Evolutionary conservation across 2,329 filamentous ascomycete species (phyloP), one percentile per base, ranked within the genome.

Genomic region (Bipolaris oryzae): DNA sequence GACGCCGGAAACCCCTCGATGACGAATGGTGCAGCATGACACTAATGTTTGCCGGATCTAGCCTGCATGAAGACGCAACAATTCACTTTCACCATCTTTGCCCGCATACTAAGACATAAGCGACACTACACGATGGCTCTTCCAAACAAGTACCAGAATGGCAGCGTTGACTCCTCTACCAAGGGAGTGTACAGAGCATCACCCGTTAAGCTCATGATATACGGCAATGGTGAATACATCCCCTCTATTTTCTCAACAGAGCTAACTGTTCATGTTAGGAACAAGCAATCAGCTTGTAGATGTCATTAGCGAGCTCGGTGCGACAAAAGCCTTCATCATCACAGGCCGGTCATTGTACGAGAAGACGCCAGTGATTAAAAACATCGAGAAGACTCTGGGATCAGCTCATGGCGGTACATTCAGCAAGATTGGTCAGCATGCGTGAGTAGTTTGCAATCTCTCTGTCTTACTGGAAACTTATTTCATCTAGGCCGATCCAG

Each of bases 271-370:
- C 18, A 11, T 1, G 7, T 2, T 13, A 76, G 73, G 73, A 16
- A 75, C 72, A 5, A 75, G 71, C 44, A 69, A 64, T 7, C 71
- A 74, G 52, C 57, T 76, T 5, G 51, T 64, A 44, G 68, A 71
- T 51, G 69, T 75, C 4, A 66, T 76, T 15, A 38, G 55, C 28
- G 72, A 76, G 55, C 64, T 76, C 7, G 72, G 73, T 15, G 68
- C 70, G 25, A 71, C 81, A 5, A 84, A 83, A 69, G 83, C 82
- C 0, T 85, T 84, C 68, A 82, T 85, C 60, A 79, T 85, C 38
- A 85, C 83, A 2, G 82, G 82, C 16, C 75, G 71, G 28, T 85
- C 83, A 1, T 76, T 86, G 1, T 81, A 81, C 25, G 81, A 76
- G 53, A 85, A 84, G 67, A 85, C 83, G 0, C 74, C 78, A 0